Conservation (phyloP, 495 filamentous ascomycete species). For the Darksidea phi region DNA sequence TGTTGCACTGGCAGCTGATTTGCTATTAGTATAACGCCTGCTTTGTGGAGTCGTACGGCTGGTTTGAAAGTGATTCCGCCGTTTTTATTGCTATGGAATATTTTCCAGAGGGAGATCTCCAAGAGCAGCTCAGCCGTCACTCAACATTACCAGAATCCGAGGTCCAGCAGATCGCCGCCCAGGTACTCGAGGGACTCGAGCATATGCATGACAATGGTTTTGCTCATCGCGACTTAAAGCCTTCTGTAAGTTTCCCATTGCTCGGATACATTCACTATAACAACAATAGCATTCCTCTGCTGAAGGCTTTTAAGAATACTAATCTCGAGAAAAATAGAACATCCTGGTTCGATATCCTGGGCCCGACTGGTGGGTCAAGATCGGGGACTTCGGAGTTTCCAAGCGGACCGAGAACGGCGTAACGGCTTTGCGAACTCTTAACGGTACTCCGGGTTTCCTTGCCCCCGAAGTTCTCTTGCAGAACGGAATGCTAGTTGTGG, state of each 20-base stretch:
- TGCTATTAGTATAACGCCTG: constrained; percentile 23
- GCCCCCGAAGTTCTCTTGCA: not conserved
- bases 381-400: constrained; percentile 36
- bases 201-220: constrained; percentile 35
- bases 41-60: constrained; percentile 32
- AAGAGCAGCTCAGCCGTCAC: constrained; percentile 11
- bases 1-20: not conserved
- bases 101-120: constrained; percentile 41
- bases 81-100: constrained; percentile 33
- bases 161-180: constrained; percentile 18
- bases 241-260: constrained; percentile 18
- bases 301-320: too few relatives aligned
- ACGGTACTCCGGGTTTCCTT: not conserved
- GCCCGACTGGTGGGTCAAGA: constrained; percentile 33
- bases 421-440: not conserved
- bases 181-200: constrained; percentile 31
- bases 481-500: too few relatives aligned
- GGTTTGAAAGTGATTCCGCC: constrained; percentile 22
- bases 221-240: constrained; percentile 41
- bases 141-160: constrained; percentile 13
- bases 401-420: constrained; percentile 16
- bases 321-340: too few relatives aligned
- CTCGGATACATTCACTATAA: not conserved
- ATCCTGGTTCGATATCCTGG: constrained; percentile 28
- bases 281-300: too few relatives aligned